Evolutionary conservation across 768 basidiomycete species (phyloP), one percentile per base, ranked within the genome.

Genomic region (Russula griseocarnosa): DNA sequence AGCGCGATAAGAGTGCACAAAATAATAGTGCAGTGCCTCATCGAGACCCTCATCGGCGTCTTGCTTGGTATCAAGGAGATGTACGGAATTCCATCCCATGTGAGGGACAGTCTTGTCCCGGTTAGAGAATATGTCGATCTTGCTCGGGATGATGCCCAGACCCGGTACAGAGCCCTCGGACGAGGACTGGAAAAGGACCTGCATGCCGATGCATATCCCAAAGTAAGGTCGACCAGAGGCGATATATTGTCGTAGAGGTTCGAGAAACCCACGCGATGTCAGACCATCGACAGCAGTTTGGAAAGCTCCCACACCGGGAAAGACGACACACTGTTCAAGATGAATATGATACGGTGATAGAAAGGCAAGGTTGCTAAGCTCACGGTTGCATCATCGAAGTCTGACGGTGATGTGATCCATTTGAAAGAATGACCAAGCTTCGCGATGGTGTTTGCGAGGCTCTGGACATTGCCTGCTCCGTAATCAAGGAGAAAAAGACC

Each of bases 201-300:
- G 97, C 87, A 99, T 88, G 70, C 97, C 97, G 71, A 99, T 92
- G 77, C 97, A 99, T 78, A 99, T 98, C 44, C 93, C 93, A 76
- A 97, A 92, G 76, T 97, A 99, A 2, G 96, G 97, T 70, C 82
- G 84, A 28, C 97, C 96, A 13, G 92, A 92, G 18, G 76, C 75
- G 70, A 99, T 86, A 74, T 98, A 99, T 56, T 81, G 76, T 66
- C 82, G 83, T 61, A 99, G 80, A 28, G 92, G 94, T 67, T 90
- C 83, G 40, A 90, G 81, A 63, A 95, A 83, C 24, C 90, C 92
- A 65, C 85, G 86, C 20, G 81, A 74, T 18, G 77, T 75, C 56
- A 99, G 85, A 61, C 90, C 86, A 55, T 82, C 80, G 69, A 97
- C 87, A 13, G 96, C 96, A 22, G 88, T 86, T 55, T 88, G 87